phyloP scores from a whole-genome alignment of 257 asterid species.

The Solanum commersonii region DNA sequence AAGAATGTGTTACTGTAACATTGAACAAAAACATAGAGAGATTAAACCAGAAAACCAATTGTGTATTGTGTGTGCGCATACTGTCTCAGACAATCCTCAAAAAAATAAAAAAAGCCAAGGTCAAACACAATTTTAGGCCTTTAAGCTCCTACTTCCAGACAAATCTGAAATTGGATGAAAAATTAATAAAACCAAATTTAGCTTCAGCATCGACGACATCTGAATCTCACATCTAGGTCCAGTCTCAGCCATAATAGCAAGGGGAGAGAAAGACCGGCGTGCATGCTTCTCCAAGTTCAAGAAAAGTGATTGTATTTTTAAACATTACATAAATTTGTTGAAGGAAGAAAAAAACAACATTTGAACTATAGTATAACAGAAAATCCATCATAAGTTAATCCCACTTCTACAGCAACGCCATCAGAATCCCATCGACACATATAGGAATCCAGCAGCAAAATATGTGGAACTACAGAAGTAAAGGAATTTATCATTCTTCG shows the following conservation, averaged over 20 bases:
- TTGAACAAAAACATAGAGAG: background rate
- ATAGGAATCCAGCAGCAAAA: background rate
- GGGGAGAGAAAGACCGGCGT: background rate
- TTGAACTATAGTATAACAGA: background rate
- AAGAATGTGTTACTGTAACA: background rate
- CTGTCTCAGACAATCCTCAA: background rate
- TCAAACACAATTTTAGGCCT: background rate
- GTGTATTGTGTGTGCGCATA: background rate
- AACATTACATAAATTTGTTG: background rate
- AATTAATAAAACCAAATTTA: background rate
- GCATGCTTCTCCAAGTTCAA: background rate
- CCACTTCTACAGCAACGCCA: background rate
- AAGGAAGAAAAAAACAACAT: background rate
- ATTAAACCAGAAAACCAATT: background rate
- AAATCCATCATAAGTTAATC: background rate
- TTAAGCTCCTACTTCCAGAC: background rate
- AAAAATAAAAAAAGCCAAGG: background rate
- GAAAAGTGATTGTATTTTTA: background rate
- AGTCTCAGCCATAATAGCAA: background rate
- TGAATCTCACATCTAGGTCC: background rate
- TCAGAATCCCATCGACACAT: background rate
- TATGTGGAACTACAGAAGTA: background rate
- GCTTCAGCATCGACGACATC: background rate
- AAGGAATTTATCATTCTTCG: conserved; percentile 25
- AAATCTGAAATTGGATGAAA: background rate